These are phyloP conservation scores for Ceratocystis cacaofunesta DNA, from an alignment of 2,329 filamentous ascomycete species.

Conservation along the genomic window DNA sequence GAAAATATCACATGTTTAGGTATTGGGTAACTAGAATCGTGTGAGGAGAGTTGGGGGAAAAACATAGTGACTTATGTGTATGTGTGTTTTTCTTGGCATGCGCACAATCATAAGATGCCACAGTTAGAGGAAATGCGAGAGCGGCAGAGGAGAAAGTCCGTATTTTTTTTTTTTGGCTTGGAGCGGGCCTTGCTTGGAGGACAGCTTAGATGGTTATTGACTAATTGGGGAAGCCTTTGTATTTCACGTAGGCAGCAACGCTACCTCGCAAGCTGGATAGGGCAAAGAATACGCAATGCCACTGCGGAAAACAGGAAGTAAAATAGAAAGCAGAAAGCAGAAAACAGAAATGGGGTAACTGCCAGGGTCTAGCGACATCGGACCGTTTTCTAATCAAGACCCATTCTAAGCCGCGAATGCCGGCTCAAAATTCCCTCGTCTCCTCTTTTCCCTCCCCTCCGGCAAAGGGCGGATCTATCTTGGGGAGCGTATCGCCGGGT, in stretches of 20 bases:
- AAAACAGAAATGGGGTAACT: not conserved
- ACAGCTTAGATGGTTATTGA: too few species aligned
- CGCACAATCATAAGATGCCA: too few species aligned
- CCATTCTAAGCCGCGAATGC: not conserved
- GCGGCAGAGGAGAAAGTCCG: too few species aligned
- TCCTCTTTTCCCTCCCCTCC: not conserved
- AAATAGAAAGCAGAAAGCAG: not conserved
- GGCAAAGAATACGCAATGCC: not conserved
- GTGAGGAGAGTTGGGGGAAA: too few species aligned
- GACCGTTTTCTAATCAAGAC: not conserved
- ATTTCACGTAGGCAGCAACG: too few species aligned
- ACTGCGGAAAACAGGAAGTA: not conserved
- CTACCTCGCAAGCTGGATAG: too few species aligned
- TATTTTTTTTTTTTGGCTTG: too few species aligned
- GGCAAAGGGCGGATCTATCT: not conserved
- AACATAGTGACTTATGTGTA: too few species aligned
- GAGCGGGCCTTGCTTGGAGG: too few species aligned
- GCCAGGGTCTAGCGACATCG: slow-evolving; percentile 2
- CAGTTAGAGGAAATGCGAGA: too few species aligned
- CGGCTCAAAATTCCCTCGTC: not conserved
- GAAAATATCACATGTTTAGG: not conserved
- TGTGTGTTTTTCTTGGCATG: too few species aligned
- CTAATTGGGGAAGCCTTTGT: too few species aligned
- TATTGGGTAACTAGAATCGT: not conserved
- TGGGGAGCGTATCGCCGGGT: not conserved